phyloP scores from a whole-genome alignment of 768 basidiomycete genomes.

The Gymnopilus dilepis region DNA sequence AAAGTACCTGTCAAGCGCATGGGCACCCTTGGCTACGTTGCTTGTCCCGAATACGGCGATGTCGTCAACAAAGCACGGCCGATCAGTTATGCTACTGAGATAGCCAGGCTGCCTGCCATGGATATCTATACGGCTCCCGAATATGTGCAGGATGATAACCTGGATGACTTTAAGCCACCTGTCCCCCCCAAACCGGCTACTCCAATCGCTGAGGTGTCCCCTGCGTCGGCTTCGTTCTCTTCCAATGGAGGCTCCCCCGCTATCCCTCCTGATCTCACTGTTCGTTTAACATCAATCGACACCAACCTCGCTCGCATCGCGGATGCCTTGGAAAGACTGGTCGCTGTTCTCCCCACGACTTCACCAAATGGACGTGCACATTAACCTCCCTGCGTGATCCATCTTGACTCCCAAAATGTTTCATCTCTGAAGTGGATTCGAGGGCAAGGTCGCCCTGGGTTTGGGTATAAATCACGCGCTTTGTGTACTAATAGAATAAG shows the following conservation, averaged over 20 bases:
- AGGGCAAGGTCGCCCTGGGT: background rate
- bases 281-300: slow-evolving; percentile 40
- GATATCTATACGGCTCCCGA: slow-evolving; percentile 25
- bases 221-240: background rate
- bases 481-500: background rate
- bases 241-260: background rate
- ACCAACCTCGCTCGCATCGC: slow-evolving; percentile 42
- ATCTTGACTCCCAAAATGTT: background rate
- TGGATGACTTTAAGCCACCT: slow-evolving; percentile 41
- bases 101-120: slow-evolving; percentile 33
- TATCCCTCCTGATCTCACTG: slow-evolving; percentile 34
- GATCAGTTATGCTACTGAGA: slow-evolving; percentile 41
- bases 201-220: slow-evolving; percentile 20
- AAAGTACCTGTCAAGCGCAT: slow-evolving; percentile 31
- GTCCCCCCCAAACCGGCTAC: slow-evolving; percentile 32
- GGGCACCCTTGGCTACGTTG: slow-evolving; percentile 41
- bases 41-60: slow-evolving; percentile 43
- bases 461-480: background rate
- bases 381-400: background rate
- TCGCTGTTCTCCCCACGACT: slow-evolving; percentile 13
- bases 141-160: slow-evolving; percentile 34
- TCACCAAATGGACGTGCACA: background rate
- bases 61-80: slow-evolving; percentile 32
- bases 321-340: slow-evolving; percentile 39
- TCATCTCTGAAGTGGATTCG: background rate